Evolutionary conservation across 345 rosid genomes (phyloP).

Genomic region (Rhizophora mangle): DNA sequence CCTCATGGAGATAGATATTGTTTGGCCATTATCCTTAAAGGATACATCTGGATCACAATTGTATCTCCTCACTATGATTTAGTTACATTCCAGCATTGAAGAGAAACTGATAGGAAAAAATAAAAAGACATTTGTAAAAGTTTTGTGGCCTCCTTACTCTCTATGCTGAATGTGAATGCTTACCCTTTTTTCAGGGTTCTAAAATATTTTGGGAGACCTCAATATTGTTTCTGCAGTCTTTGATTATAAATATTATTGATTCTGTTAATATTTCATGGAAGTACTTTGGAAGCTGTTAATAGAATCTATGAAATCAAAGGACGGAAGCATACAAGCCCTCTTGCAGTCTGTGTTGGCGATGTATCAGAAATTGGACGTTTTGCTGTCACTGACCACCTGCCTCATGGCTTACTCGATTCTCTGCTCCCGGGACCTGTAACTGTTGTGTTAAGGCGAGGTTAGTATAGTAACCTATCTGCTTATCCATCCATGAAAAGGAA

Average conservation of each 20-base stretch:
- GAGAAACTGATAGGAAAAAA: neutral
- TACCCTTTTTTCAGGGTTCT: neutral
- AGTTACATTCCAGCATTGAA: neutral
- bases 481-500: neutral
- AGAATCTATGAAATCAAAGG: conserved; percentile 91
- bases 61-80: neutral
- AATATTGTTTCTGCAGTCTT: neutral
- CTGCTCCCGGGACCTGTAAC: conserved; percentile 95
- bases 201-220: neutral
- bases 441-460: conserved; percentile 70
- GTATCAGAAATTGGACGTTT: conserved; percentile 67
- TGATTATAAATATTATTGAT: conserved; percentile 6
- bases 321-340: conserved; percentile 76
- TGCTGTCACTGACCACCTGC: conserved; percentile 67
- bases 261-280: conserved; percentile 24
- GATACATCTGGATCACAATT: neutral
- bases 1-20: neutral
- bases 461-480: conserved; percentile 15
- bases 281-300: conserved; percentile 68
- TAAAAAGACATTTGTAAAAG: neutral
- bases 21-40: neutral
- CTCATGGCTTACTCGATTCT: conserved; percentile 64
- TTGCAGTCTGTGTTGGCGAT: conserved; percentile 85
- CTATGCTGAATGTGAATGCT: neutral
- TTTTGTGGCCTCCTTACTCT: no score